Evolutionary conservation across 768 basidiomycete genomes (phyloP).

Genomic region (Kwoniella bestiolae): DNA sequence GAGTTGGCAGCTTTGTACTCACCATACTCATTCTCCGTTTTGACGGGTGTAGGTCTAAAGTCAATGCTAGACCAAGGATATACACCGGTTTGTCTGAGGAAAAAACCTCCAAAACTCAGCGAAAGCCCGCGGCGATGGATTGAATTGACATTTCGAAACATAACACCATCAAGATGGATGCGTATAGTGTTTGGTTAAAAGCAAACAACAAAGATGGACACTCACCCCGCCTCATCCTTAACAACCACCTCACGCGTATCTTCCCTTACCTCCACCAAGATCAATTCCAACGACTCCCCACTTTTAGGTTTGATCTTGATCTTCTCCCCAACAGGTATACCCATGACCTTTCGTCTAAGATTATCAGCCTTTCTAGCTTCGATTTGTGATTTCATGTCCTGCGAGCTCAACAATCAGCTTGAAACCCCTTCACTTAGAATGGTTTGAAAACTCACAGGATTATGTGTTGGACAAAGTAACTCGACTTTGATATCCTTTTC

Average conservation of each 20-base stretch:
- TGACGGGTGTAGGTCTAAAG: constrained; percentile 30
- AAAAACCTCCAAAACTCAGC: too few species aligned
- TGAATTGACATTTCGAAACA: too few species aligned
- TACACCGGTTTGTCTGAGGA: background rate
- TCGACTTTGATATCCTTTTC: constrained; percentile 74
- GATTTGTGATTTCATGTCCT: constrained; percentile 77
- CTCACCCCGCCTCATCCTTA: constrained; percentile 26
- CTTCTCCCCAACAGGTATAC: constrained; percentile 70
- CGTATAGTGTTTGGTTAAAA: background rate
- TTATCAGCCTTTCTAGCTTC: constrained; percentile 75
- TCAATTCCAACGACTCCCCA: constrained; percentile 16
- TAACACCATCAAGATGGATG: background rate
- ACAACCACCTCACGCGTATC: constrained; percentile 27
- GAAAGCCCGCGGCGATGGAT: too few species aligned
- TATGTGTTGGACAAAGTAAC: constrained; percentile 82
- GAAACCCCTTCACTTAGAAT: too few species aligned
- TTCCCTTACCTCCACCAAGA: background rate
- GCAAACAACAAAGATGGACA: background rate
- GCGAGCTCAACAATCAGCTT: background rate
- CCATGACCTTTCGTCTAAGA: constrained; percentile 71
- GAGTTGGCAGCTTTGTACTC: constrained; percentile 1
- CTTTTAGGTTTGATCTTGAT: constrained; percentile 74
- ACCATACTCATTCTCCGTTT: constrained; percentile 51
- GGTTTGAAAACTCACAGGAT: constrained; percentile 68
- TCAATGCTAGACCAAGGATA: constrained; percentile 34